phyloP scores from a whole-genome alignment of 176 grass and related monocot species.

The Chrysopogon serrulatus region DNA sequence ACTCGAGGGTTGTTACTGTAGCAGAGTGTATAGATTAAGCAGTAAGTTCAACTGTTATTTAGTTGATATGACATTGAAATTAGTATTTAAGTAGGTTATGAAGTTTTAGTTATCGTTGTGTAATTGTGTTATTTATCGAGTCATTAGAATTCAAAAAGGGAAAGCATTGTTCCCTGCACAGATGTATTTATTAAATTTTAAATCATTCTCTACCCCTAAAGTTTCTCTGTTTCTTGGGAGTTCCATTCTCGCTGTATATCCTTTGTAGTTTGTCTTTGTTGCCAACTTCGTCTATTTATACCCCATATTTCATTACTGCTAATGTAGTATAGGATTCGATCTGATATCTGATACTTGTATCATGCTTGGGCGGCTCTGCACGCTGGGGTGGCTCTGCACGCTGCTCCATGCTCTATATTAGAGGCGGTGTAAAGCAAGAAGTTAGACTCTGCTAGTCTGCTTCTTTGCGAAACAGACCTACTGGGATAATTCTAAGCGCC shows the following conservation, averaged over 20 bases:
- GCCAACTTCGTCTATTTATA: neutral
- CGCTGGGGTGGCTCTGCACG: neutral
- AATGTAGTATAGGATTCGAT: too few relatives aligned
- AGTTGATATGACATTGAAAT: neutral
- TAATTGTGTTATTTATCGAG: neutral
- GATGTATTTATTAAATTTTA: slow-evolving; percentile 15
- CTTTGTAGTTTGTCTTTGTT: neutral
- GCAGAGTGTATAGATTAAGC: slow-evolving; percentile 44
- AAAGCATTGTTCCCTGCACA: slow-evolving; percentile 1
- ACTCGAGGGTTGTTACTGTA: neutral
- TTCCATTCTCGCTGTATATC: neutral
- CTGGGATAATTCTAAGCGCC: neutral
- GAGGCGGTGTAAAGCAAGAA: neutral
- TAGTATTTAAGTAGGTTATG: neutral
- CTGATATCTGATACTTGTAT: too few relatives aligned
- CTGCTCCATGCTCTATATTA: neutral
- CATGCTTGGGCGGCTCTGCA: too few relatives aligned
- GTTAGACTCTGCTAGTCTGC: too few relatives aligned
- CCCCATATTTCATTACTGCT: neutral
- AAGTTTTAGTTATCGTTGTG: neutral
- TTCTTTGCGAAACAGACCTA: neutral
- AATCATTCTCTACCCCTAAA: neutral
- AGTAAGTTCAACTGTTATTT: slow-evolving; percentile 12
- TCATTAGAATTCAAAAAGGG: neutral
- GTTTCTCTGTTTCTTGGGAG: neutral